Evolutionary conservation across 257 asterid species (phyloP), one percentile per base, ranked within the genome.

Genomic region (Nicotiana paniculata): DNA sequence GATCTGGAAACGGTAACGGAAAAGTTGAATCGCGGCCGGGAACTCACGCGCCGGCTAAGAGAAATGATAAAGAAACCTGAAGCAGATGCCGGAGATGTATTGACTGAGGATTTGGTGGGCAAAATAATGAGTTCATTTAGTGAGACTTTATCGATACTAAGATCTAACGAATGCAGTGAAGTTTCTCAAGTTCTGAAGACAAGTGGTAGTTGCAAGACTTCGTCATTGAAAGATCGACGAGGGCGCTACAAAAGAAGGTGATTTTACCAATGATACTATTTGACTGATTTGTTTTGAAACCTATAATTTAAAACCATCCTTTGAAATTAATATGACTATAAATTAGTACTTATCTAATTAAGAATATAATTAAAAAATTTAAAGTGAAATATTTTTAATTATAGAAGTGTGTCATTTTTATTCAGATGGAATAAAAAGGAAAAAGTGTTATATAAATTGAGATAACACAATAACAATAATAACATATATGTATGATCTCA

Each of bases 231-330:
- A 85, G 93, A 89, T 81, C 89, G 87, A 77, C 84, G 94, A 66
- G 94, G 94, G 21, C 84, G 91, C 86, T 90, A 89, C 86, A 92
- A 92, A 87, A 87, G 93, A 87, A 91, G 90, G 96, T 82, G 3
- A 82, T 59, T 32, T 2, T 46, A 16, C 24, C 24, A 13, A 0
- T 32, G 4, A 13, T 2, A 12, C 0, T 16, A 0, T 32, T 46
- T 26, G 6, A 26, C 53, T 6, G 9, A 46, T 15, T 0, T 37
- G 1, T 43, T 43, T 7, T 7, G 0, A 43, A 43, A 7, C 0
- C 7, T 43, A 7, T 43, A 0, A 43, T 43, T 43, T 43, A 43
- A 7, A 43, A 43, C 3, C 0, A 43, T 9, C 3, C 2, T 43
- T 7, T 7, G 11, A 43, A 43, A 43, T 43, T 7, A 1, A 2